Conservation (phyloP, 2,329 filamentous ascomycete genomes). For the Aschersonia sp. region DNA sequence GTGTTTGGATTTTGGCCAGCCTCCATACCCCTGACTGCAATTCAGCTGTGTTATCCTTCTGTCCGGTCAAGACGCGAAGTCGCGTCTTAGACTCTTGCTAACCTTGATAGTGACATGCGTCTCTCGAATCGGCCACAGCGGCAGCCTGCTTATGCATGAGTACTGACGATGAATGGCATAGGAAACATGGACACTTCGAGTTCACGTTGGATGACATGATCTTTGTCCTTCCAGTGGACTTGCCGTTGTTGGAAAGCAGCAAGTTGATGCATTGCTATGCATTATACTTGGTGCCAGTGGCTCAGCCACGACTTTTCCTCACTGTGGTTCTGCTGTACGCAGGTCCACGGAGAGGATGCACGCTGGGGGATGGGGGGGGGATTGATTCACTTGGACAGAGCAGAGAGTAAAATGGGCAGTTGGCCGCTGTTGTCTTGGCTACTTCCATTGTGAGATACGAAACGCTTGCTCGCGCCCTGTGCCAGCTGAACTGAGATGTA, state of each 20-base stretch:
- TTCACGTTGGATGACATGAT: background rate
- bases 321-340: constrained; percentile 31
- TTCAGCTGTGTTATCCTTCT: background rate
- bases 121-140: background rate
- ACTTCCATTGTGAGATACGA: too few species aligned
- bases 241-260: background rate
- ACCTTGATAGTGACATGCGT: background rate
- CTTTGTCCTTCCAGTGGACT: background rate
- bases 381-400: too few species aligned
- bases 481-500: too few species aligned
- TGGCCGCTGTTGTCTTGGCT: too few species aligned
- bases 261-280: background rate
- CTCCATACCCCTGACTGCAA: background rate
- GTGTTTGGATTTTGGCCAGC: background rate
- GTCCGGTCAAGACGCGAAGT: background rate
- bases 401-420: too few species aligned
- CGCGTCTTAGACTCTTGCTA: background rate
- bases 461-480: too few species aligned
- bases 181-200: background rate
- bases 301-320: constrained; percentile 30
- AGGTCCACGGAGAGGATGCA: constrained; percentile 32
- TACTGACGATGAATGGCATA: background rate
- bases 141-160: background rate
- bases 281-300: constrained; percentile 1
- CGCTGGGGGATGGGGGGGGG: too few species aligned